phyloP scores from a whole-genome alignment of 164 flowering plant species.

The Amborella trichopoda region DNA sequence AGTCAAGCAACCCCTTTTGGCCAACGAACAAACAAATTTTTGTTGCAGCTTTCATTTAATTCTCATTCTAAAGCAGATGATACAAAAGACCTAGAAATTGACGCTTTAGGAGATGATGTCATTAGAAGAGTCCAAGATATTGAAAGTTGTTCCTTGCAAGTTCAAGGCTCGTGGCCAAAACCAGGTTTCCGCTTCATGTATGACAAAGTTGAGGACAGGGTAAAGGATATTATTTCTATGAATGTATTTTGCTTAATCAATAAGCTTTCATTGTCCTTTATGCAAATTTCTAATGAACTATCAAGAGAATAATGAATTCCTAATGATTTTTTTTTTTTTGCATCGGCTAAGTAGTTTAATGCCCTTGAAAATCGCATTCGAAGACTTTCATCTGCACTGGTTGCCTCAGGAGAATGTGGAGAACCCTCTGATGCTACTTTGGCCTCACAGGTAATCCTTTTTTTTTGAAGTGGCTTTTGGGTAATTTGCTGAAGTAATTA shows the following conservation, averaged over 20 bases:
- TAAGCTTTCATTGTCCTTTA: background rate
- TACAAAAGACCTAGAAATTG: slow-evolving; percentile 20
- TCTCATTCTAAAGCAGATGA: slow-evolving; percentile 19
- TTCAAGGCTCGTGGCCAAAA: slow-evolving; percentile 45
- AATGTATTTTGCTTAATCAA: background rate
- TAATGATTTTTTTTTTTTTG: background rate
- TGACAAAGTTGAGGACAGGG: slow-evolving; percentile 84
- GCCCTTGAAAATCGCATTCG: slow-evolving; percentile 62
- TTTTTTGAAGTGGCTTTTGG: background rate
- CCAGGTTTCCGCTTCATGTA: slow-evolving; percentile 85
- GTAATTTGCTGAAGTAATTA: background rate
- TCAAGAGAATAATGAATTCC: background rate
- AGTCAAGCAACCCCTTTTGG: slow-evolving; percentile 68
- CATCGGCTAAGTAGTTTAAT: slow-evolving; percentile 40
- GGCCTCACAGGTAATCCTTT: slow-evolving; percentile 69
- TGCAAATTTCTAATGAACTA: background rate
- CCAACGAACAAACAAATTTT: slow-evolving; percentile 54
- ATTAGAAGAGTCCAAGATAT: slow-evolving; percentile 55
- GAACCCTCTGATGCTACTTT: slow-evolving; percentile 74
- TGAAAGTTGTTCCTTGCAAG: slow-evolving; percentile 51
- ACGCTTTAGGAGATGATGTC: slow-evolving; percentile 52
- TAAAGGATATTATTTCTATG: slow-evolving; percentile 14
- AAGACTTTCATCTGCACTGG: slow-evolving; percentile 32
- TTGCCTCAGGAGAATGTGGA: slow-evolving; percentile 45
- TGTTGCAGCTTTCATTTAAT: slow-evolving; percentile 40